phyloP scores from a whole-genome alignment of 805 yeast genomes.

The Schizosaccharomyces cryophilus region DNA sequence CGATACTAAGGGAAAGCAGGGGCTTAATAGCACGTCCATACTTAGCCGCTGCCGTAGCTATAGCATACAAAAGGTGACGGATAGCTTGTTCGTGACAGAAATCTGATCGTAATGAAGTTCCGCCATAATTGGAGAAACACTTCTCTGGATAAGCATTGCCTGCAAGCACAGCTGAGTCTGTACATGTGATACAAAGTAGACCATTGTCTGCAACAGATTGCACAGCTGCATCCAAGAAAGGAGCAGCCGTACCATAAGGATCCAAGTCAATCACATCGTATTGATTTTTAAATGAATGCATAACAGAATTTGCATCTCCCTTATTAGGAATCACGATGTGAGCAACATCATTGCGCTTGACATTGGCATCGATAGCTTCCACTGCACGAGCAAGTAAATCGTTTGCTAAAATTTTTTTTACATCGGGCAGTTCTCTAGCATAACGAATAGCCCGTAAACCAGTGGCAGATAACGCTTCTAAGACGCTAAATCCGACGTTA shows the following conservation, averaged over 20 bases:
- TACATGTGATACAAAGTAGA: constrained; percentile 69
- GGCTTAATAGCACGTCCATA: constrained; percentile 79
- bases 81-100: constrained; percentile 84
- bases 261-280: constrained; percentile 83
- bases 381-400: constrained; percentile 77
- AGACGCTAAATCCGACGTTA: constrained; percentile 24
- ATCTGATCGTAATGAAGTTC: constrained; percentile 57
- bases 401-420: constrained; percentile 58
- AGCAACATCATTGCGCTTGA: constrained; percentile 36
- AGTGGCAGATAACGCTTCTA: constrained; percentile 86
- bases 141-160: constrained; percentile 94
- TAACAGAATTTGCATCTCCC: constrained; percentile 77
- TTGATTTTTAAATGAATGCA: constrained; percentile 24
- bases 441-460: constrained; percentile 86
- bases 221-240: constrained; percentile 78
- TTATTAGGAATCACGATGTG: constrained; percentile 37
- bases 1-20: constrained; percentile 59
- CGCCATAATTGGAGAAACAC: constrained; percentile 86
- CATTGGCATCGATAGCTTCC: constrained; percentile 46
- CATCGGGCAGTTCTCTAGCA: constrained; percentile 68
- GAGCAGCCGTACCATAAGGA: constrained; percentile 94
- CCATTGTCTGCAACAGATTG: constrained; percentile 72
- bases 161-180: constrained; percentile 86
- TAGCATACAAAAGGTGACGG: constrained; percentile 51
- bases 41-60: constrained; percentile 67